phyloP scores from a whole-genome alignment of 176 grass and related monocot genomes.

The Hsuehochloa calcarea region DNA sequence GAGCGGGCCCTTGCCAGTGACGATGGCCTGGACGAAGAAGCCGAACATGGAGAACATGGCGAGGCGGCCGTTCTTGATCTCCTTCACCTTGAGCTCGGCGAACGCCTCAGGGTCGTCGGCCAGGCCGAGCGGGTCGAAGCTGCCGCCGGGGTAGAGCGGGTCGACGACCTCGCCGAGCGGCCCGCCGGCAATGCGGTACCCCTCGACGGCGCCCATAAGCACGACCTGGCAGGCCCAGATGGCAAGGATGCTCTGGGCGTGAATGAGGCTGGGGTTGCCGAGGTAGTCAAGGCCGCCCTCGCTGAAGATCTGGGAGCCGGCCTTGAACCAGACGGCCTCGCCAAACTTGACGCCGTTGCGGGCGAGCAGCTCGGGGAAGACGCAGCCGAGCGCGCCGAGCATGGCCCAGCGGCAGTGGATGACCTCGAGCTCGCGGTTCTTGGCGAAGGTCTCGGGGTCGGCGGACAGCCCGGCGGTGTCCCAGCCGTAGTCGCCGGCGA shows the following conservation, averaged over 20 bases:
- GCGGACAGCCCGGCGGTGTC: slow-evolving; percentile 51
- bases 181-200: slow-evolving; percentile 76
- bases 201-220: slow-evolving; percentile 33
- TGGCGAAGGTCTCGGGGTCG: slow-evolving; percentile 70
- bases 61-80: too few relatives aligned
- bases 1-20: slow-evolving; percentile 83
- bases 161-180: slow-evolving; percentile 83
- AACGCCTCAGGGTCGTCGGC: slow-evolving; percentile 81
- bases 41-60: too few relatives aligned
- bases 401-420: slow-evolving; percentile 75
- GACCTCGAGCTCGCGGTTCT: slow-evolving; percentile 76
- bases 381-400: slow-evolving; percentile 66
- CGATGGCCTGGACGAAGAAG: slow-evolving; percentile 83
- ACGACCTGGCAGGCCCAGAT: slow-evolving; percentile 62
- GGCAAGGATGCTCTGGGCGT: too few relatives aligned
- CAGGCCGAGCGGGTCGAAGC: slow-evolving; percentile 78
- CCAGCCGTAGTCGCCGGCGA: slow-evolving; percentile 69
- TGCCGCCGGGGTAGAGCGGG: slow-evolving; percentile 81
- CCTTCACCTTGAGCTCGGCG: too few relatives aligned
- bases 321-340: slow-evolving; percentile 90
- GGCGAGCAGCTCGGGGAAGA: slow-evolving; percentile 69
- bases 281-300: slow-evolving; percentile 66
- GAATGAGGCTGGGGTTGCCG: too few relatives aligned
- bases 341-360: slow-evolving; percentile 74
- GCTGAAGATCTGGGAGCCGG: slow-evolving; percentile 66